Evolutionary conservation across 75 land plant genomes (phyloP), one percentile per base, ranked within the genome.

Genomic region (Sequoiadendron giganteum): DNA sequence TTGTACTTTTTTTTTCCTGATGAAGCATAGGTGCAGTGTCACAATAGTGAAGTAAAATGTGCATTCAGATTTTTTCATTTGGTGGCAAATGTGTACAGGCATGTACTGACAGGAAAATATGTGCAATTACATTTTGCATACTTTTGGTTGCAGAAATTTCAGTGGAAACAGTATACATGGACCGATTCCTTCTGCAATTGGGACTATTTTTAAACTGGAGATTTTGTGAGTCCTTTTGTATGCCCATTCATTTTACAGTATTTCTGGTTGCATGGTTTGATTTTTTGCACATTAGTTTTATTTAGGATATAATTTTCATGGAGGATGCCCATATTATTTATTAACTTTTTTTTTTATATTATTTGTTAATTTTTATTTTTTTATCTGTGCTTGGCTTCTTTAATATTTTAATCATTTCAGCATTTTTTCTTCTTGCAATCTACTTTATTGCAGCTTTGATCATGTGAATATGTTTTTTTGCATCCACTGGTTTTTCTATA

Each of bases 151-250:
- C 94, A 97, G 99, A 93, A 98, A 98, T 87, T 68, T 98, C 85
- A 97, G 99, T 87, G 95, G 94, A 73, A 98, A 98, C 89, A 92
- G 92, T 88, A 91, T 98, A n/a, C 86, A 84, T 34, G 99, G 99
- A 36, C 7, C 54, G 25, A 95, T 98, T 89, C 99, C 99, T 19
- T 77, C 92, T 19, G 88, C 94, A 42, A 87, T 98, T 75, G 99
- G 99, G 83, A 91, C 91, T 52, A 85, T 98, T 82, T 55, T 93
- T 42, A 88, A 86, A 80, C 90, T 98, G 72, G 87, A 91, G 65
- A 76, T 86, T 32, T 83, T 98, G 99, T 98, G 75, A 94, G 95
- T 87, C 49, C 36, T 39, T 72, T 11, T 21, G 48, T 55, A 14
- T 61, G 39, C 9, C 39, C 70, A 54, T 43, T 32, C 55, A 13